These are phyloP conservation scores for Penicillium manginii DNA, from an alignment of 495 filamentous ascomycete species.

Conservation along the genomic window DNA sequence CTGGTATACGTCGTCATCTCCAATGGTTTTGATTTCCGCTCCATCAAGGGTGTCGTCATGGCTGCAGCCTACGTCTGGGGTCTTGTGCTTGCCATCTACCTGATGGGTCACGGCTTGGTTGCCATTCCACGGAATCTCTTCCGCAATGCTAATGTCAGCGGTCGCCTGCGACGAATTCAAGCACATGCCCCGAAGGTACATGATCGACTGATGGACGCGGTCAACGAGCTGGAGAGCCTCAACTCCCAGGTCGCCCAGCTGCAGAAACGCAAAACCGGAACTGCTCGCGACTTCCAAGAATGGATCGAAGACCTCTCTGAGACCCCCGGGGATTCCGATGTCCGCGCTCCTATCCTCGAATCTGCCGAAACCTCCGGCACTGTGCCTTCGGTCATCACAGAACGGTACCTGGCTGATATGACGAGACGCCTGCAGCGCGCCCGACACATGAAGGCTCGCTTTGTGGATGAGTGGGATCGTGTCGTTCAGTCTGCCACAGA, in stretches of 20 bases:
- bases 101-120: constrained; percentile 97
- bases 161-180: constrained; percentile 73
- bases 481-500: constrained; percentile 72
- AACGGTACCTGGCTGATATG: constrained; percentile 87
- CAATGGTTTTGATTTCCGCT: constrained; percentile 67
- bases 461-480: constrained; percentile 82
- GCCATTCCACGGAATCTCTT: constrained; percentile 83
- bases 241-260: constrained; percentile 80
- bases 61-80: constrained; percentile 94
- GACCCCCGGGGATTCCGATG: constrained; percentile 67
- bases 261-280: constrained; percentile 78
- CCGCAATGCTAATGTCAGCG: constrained; percentile 72
- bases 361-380: constrained; percentile 37
- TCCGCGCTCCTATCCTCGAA: constrained; percentile 52
- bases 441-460: constrained; percentile 79
- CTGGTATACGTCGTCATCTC: constrained; percentile 82
- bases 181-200: constrained; percentile 77
- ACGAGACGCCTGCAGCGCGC: constrained; percentile 80
- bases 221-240: constrained; percentile 76
- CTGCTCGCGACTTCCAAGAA: constrained; percentile 79
- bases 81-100: constrained; percentile 84
- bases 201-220: constrained; percentile 86
- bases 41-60: constrained; percentile 82
- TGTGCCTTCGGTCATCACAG: constrained; percentile 82
- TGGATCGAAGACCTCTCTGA: constrained; percentile 95